Evolutionary conservation across 108 stramenopile species (phyloP).

Genomic region (Cafeteria roenbergensis): DNA sequence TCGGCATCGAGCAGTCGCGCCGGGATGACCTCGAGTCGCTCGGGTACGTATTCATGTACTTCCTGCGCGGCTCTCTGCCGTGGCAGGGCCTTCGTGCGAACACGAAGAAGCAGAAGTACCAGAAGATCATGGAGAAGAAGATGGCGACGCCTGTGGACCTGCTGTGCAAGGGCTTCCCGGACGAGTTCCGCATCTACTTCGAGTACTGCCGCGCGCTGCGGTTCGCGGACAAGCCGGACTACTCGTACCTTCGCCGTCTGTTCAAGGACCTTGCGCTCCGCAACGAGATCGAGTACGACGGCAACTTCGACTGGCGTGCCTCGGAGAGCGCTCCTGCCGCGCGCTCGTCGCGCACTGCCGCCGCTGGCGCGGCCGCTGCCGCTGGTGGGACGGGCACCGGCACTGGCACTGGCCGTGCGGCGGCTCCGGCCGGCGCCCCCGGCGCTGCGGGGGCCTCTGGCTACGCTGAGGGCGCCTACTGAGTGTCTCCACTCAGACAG

Average conservation of each 20-base stretch:
- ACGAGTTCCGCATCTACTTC: conserved; percentile 98
- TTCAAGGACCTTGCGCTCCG: conserved; percentile 89
- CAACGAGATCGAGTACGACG: conserved; percentile 97
- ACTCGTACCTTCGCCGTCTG: conserved; percentile 89
- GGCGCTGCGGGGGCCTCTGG: no score
- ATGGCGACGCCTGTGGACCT: conserved; percentile 93
- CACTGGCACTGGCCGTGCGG: conserved; percentile 58
- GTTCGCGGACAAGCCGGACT: conserved; percentile 98
- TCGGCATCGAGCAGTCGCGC: conserved; percentile 86
- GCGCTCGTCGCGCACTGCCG: no score
- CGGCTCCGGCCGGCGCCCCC: conserved; percentile 11
- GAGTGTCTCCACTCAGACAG: no score
- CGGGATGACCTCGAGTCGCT: conserved; percentile 95
- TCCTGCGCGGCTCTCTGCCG: conserved; percentile 87
- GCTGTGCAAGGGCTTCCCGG: conserved; percentile 98
- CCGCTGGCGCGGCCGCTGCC: no score
- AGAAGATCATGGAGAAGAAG: conserved; percentile 99
- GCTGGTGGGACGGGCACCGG: conserved; percentile 73
- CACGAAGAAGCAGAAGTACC: conserved; percentile 99
- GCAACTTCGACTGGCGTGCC: conserved; percentile 99
- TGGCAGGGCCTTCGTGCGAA: conserved; percentile 99
- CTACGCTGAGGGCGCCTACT: no score
- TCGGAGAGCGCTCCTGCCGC: no score
- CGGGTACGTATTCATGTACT: conserved; percentile 99
- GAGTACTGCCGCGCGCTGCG: conserved; percentile 93